Conservation (phyloP, 2,329 filamentous ascomycete genomes). For the Aspergillus chevalieri region DNA sequence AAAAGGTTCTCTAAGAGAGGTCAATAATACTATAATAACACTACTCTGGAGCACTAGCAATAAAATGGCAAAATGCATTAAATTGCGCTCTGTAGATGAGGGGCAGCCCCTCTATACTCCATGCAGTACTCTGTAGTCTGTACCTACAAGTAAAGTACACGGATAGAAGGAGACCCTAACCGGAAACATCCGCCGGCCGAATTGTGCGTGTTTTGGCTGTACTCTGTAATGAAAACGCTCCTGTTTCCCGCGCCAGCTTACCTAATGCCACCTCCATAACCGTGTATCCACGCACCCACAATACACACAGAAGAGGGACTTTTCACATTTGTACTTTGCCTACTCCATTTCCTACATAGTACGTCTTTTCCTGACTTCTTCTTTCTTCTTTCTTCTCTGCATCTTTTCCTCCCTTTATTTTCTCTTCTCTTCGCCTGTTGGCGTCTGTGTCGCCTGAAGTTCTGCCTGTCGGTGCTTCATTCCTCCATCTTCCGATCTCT, state of each 20-base stretch:
- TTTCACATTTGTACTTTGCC: constrained; percentile 9
- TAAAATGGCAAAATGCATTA: too few relatives aligned
- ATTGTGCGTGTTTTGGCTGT: not conserved
- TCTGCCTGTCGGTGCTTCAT: constrained; percentile 16
- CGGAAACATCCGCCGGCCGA: not conserved
- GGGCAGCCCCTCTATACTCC: too few relatives aligned
- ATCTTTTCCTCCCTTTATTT: constrained; percentile 10
- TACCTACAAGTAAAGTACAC: too few relatives aligned
- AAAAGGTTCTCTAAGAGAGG: too few relatives aligned
- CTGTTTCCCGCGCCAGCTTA: not conserved
- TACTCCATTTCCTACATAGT: constrained; percentile 11
- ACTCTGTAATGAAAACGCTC: not conserved
- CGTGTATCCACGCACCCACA: not conserved
- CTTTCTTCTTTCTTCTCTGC: constrained; percentile 14
- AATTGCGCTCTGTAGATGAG: too few relatives aligned
- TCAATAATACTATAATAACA: too few relatives aligned
- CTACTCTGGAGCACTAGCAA: too few relatives aligned
- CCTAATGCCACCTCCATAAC: constrained; percentile 1
- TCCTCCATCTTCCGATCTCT: constrained; percentile 13
- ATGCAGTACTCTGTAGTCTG: too few relatives aligned
- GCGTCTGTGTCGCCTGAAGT: constrained; percentile 17
- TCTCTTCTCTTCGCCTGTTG: constrained; percentile 12
- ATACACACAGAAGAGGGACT: constrained; percentile 1
- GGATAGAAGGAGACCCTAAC: not conserved
- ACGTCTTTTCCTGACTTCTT: constrained; percentile 9